Percentiles rank a stretch among this genome's conserved stretches.
These are phyloP conservation scores for Moesziomyces sp. DNA, from an alignment of 1,284 basidiomycete genomes.

Conservation along the genomic window DNA sequence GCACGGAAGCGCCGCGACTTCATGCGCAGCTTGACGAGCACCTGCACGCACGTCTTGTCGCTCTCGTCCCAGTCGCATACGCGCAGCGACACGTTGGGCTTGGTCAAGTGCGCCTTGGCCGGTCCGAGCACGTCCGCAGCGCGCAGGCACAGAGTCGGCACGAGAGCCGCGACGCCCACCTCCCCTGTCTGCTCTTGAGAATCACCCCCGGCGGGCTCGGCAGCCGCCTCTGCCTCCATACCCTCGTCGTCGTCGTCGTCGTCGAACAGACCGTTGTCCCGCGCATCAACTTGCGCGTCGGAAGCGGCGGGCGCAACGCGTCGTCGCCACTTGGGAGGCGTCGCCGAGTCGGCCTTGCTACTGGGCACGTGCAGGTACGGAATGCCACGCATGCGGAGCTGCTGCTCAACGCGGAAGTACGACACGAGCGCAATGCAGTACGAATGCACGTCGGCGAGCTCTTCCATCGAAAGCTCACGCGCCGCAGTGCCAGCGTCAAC, in stretches of 20 bases:
- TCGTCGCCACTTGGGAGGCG: constrained; percentile 20
- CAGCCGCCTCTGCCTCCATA: background rate
- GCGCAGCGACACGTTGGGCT: constrained; percentile 87
- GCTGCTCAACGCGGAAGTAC: constrained; percentile 85
- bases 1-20: constrained; percentile 40
- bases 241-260: constrained; percentile 16
- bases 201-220: constrained; percentile 64
- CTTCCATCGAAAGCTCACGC: constrained; percentile 40
- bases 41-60: constrained; percentile 73
- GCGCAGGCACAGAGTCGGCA: constrained; percentile 83
- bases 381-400: constrained; percentile 83
- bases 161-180: constrained; percentile 73
- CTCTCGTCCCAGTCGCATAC: constrained; percentile 90
- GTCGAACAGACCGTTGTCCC: constrained; percentile 28
- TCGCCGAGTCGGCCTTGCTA: constrained; percentile 46
- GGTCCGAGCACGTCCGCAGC: constrained; percentile 82
- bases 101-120: constrained; percentile 81
- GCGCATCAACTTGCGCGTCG: constrained; percentile 9
- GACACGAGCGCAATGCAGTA: constrained; percentile 82
- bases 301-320: background rate
- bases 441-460: constrained; percentile 50
- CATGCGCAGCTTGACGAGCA: constrained; percentile 75
- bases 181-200: constrained; percentile 29
- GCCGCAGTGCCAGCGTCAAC: constrained; percentile 3
- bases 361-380: constrained; percentile 81